Evolutionary conservation across 2,329 filamentous ascomycete species (phyloP), one percentile per base, ranked within the genome.

Genomic region (Magnaporthiopsis poae): DNA sequence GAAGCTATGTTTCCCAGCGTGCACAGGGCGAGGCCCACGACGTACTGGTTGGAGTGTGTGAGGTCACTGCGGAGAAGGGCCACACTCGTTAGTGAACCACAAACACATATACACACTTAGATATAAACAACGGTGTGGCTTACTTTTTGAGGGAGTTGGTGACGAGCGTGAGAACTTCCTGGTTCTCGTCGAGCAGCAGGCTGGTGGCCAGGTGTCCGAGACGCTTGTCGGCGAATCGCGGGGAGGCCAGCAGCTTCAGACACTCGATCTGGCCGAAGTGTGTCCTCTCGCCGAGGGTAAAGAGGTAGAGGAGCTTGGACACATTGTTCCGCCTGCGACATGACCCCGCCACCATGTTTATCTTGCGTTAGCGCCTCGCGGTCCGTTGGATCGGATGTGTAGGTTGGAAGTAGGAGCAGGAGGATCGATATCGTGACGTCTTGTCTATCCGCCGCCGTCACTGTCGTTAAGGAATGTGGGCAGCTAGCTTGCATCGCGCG

Each of bases 241-340:
- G 93, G 60, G 95, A 99, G 67, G 95, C 95, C 67, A 99, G 86
- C 64, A 99, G 86, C 80, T 99, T 99, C 74, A 99, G 85, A 78
- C 95, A 99, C 86, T 99, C 95, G 76, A 99, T 99, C 83, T 99
- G 95, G 65, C 95, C 95, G 77, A 99, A 99, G 79, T 99, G 95
- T 67, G 95, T 99, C 74, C 95, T 87, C 80, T 99, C 95, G 70
- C 95, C 95, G 60, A 99, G 85, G 1, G 95, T 99, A 79, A 99
- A 99, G 68, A 99, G 91, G 77, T 99, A 99, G 59, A 99, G 86
- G 52, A 99, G 87, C 80, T 99, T 99, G 68, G 95, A 93, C 73
- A 99, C 95, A 85, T 99, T 99, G 83, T 99, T 99, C 76, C 95
- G 89, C 80, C 94, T 97, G 77, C 12, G 46, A 56, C 46, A 56